Percentiles rank a stretch among this genome's conserved stretches.
phyloP scores from a whole-genome alignment of 176 grass and related monocot species.

The Ananas comosus region DNA sequence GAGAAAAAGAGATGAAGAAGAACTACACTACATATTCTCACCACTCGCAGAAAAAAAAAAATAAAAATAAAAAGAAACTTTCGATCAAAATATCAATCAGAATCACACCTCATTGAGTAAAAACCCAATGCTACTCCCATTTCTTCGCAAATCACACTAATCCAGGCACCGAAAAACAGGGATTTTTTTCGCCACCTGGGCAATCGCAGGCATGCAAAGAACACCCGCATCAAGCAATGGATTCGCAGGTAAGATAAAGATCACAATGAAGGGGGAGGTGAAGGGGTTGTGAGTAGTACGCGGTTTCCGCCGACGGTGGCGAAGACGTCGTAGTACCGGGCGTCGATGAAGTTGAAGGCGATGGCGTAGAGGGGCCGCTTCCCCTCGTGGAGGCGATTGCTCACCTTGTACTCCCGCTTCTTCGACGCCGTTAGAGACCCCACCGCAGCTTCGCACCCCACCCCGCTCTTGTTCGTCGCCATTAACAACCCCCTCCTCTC shows the following conservation, averaged over 20 bases:
- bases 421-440: conserved; percentile 48
- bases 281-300: conserved; percentile 22
- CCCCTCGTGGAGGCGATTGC: conserved; percentile 60
- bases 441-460: conserved; percentile 57
- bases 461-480: conserved; percentile 38
- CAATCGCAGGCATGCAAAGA: too few relatives aligned
- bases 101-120: too few relatives aligned
- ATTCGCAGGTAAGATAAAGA: background rate
- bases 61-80: too few relatives aligned
- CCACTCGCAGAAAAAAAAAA: too few relatives aligned
- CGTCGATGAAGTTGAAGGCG: conserved; percentile 87
- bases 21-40: background rate
- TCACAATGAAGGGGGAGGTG: background rate
- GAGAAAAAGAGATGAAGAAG: background rate
- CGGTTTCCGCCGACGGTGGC: conserved; percentile 61
- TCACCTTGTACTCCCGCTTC: conserved; percentile 62
- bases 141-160: background rate
- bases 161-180: too few relatives aligned
- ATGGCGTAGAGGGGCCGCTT: conserved; percentile 83
- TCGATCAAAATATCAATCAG: too few relatives aligned
- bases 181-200: too few relatives aligned
- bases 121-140: too few relatives aligned
- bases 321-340: conserved; percentile 77
- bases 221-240: background rate
- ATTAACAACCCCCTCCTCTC: background rate